Base-by-base conservation (phyloP, 495 filamentous ascomycete genomes). In the Xylaria scruposa region DNA sequence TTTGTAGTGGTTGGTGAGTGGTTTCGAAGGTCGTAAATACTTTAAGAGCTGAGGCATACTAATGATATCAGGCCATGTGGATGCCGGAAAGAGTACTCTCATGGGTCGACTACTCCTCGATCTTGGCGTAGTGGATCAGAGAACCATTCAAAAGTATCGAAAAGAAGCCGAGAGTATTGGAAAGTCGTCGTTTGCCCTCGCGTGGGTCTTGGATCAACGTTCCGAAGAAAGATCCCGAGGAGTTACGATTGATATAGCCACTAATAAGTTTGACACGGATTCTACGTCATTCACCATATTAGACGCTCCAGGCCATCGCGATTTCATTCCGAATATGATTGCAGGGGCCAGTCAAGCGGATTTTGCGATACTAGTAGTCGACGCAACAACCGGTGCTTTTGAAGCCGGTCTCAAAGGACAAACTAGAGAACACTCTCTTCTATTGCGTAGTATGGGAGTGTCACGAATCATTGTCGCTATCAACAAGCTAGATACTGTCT, bases 241-340 rank as follows among this genome's bases (percentile, higher is more conserved):
- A 54, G 93, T 99, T n/a, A 99, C 96, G 4, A 97, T 99, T 68
- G 96, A 99, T 77, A 95, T 98, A 78, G 97, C 97, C 47, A 95
- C 90, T 31, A 95, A 96, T 81, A 90, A 93, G 72, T 99, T 99
- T 78, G 92, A 95, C 79, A 99, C 96, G 0, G 90, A 92, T 5
- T 91, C 85, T 19, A 94, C 94, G 0, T 86, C 86, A 19, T 99
- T 98, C 78, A 98, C 95, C 10, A 98, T 99, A 60, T 86, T 99
- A 3, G 96, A 99, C 81, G 93, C 96, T 1, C 96, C 96, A 2
- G 96, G 96, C 0, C 96, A 99, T 81, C 87, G 90, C 73, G 97
- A 99, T 76, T 99, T 98, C 78, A 93, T 98, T 51, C 96, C 96
- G 2, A 98, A 97, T 80, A 99, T 99, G 96, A 98, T 99, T 77